These are phyloP conservation scores for Lindgomyces ingoldianus DNA, from an alignment of 495 filamentous ascomycete species.

Conservation along the genomic window DNA sequence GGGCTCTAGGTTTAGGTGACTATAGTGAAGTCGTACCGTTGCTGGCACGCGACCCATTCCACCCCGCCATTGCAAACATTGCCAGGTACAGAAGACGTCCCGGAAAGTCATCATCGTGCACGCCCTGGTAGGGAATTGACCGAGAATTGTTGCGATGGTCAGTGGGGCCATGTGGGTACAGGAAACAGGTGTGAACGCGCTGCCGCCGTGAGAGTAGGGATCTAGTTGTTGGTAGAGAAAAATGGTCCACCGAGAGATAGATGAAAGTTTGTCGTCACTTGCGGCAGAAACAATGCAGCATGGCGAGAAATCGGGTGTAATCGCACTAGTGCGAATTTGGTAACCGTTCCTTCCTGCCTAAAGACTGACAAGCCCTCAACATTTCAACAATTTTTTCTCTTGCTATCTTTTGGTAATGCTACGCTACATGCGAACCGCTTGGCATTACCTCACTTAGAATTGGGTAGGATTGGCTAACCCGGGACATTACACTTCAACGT, in stretches of 20 bases:
- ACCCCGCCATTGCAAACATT: not conserved
- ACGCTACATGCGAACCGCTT: too few relatives aligned
- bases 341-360: not conserved
- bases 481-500: too few relatives aligned
- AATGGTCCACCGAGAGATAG: not conserved
- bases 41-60: not conserved
- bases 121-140: not conserved
- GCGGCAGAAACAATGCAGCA: not conserved
- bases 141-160: constrained; percentile 9
- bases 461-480: too few relatives aligned
- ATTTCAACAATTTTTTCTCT: not conserved
- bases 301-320: not conserved
- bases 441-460: too few relatives aligned
- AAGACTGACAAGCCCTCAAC: too few relatives aligned
- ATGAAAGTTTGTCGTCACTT: not conserved
- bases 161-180: constrained; percentile 8
- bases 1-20: too few relatives aligned
- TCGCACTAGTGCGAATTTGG: not conserved
- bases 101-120: not conserved
- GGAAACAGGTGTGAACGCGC: too few relatives aligned
- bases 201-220: too few relatives aligned
- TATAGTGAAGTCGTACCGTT: too few relatives aligned
- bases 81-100: constrained; percentile 3
- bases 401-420: too few relatives aligned
- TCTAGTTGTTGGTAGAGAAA: not conserved